Percentiles rank a stretch among this genome's conserved stretches.
phyloP scores from a whole-genome alignment of 805 yeast genomes.

The Candida easanensis region DNA sequence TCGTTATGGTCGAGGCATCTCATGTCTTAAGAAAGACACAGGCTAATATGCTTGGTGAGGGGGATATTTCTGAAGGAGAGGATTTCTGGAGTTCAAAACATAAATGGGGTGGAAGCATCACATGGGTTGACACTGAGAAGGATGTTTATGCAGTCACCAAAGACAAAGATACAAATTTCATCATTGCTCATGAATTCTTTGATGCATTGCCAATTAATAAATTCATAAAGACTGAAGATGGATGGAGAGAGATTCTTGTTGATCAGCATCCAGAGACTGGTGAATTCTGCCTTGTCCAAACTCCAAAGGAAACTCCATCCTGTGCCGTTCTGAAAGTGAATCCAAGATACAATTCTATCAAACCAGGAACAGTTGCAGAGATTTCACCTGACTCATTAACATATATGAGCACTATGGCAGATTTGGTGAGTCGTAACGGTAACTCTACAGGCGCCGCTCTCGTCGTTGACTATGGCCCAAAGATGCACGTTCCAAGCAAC shows the following conservation, averaged over 20 bases:
- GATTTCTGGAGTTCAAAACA: slow-evolving; percentile 18
- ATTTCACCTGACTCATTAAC: slow-evolving; percentile 71
- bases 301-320: slow-evolving; percentile 61
- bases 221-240: slow-evolving; percentile 57
- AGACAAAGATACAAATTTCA: slow-evolving; percentile 46
- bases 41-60: slow-evolving; percentile 23
- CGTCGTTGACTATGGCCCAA: slow-evolving; percentile 76
- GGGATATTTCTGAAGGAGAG: slow-evolving; percentile 31
- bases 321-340: slow-evolving; percentile 52
- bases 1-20: slow-evolving; percentile 71
- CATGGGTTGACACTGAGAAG: slow-evolving; percentile 60
- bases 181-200: slow-evolving; percentile 82
- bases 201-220: slow-evolving; percentile 82
- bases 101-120: slow-evolving; percentile 49
- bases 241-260: slow-evolving; percentile 79
- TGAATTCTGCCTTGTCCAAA: slow-evolving; percentile 52
- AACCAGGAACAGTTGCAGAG: slow-evolving; percentile 60
- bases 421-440: slow-evolving; percentile 34
- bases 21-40: slow-evolving; percentile 60
- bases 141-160: slow-evolving; percentile 32
- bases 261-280: slow-evolving; percentile 38
- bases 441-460: slow-evolving; percentile 58
- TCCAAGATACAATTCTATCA: slow-evolving; percentile 50
- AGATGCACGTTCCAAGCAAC: slow-evolving; percentile 60
- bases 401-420: slow-evolving; percentile 51